Percentiles rank a stretch among this genome's conserved stretches.
These are phyloP conservation scores for Astragalus glycyphyllos DNA, from an alignment of 306 rosid genomes.

Conservation along the genomic window DNA sequence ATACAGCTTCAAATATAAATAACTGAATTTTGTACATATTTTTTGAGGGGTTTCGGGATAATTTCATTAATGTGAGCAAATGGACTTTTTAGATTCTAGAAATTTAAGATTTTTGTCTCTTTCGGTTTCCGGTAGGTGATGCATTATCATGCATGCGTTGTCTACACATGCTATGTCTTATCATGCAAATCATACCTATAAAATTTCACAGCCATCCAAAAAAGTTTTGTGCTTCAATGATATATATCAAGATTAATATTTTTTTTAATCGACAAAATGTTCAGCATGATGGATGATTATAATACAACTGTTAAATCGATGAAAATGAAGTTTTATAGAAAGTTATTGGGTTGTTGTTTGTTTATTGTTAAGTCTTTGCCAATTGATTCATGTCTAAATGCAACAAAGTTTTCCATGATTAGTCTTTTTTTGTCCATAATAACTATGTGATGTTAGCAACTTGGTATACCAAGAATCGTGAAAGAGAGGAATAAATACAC, in stretches of 20 bases:
- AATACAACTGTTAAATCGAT: neutral
- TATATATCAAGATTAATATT: neutral
- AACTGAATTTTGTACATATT: neutral
- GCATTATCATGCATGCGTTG: neutral
- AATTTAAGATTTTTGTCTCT: neutral
- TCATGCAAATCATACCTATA: neutral
- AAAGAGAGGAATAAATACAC: neutral
- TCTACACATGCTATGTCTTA: neutral
- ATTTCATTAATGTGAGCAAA: constrained; percentile 7
- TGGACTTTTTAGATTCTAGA: neutral
- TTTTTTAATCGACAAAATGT: neutral
- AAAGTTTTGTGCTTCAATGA: neutral
- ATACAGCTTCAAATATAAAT: constrained; percentile 10
- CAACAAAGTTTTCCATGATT: neutral
- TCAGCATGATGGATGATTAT: neutral
- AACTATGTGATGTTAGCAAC: neutral
- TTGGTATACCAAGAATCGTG: constrained; percentile 9
- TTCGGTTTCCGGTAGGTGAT: neutral
- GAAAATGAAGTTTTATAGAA: neutral
- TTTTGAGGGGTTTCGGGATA: neutral
- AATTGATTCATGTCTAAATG: neutral
- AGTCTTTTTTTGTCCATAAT: neutral
- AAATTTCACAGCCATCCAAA: neutral
- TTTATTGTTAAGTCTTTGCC: neutral
- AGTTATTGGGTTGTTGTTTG: neutral